These are phyloP conservation scores for Apiospora arundinis DNA, from an alignment of 2,329 filamentous ascomycete species.

Conservation along the genomic window DNA sequence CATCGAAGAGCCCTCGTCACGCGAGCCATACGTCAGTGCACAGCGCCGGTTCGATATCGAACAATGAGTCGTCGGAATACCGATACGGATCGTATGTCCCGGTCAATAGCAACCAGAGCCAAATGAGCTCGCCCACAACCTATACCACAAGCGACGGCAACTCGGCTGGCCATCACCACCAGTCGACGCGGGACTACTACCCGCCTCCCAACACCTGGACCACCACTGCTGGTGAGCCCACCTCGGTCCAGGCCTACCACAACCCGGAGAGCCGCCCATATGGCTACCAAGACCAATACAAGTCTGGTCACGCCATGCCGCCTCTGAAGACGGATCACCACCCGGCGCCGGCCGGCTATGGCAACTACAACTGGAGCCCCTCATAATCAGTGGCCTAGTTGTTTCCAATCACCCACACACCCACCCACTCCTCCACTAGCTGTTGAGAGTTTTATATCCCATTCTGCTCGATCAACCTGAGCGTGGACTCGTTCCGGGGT, in stretches of 20 bases:
- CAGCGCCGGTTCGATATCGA: conserved; percentile 54
- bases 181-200: conserved; percentile 53
- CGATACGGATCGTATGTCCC: conserved; percentile 56
- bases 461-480: conserved; percentile 17
- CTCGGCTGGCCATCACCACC: conserved; percentile 25
- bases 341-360: conserved; percentile 51
- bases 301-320: conserved; percentile 44
- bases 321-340: conserved; percentile 43
- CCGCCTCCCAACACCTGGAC: conserved; percentile 59
- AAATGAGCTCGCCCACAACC: conserved; percentile 43
- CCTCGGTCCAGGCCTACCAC: conserved; percentile 51
- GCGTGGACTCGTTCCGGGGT: conserved; percentile 14
- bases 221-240: conserved; percentile 53
- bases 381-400: conserved; percentile 41
- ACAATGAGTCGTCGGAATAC: conserved; percentile 61
- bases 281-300: conserved; percentile 57
- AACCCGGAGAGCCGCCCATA: conserved; percentile 53
- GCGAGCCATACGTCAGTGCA: conserved; percentile 60
- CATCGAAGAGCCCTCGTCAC: conserved; percentile 63
- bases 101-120: conserved; percentile 41
- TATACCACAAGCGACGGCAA: conserved; percentile 34
- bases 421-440: conserved; percentile 2
- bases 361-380: conserved; percentile 62
- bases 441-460: conserved; percentile 7
- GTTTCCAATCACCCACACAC: background rate